Base-by-base conservation (phyloP, 352 stramenopile genomes). In the Globisporangium lucens region DNA sequence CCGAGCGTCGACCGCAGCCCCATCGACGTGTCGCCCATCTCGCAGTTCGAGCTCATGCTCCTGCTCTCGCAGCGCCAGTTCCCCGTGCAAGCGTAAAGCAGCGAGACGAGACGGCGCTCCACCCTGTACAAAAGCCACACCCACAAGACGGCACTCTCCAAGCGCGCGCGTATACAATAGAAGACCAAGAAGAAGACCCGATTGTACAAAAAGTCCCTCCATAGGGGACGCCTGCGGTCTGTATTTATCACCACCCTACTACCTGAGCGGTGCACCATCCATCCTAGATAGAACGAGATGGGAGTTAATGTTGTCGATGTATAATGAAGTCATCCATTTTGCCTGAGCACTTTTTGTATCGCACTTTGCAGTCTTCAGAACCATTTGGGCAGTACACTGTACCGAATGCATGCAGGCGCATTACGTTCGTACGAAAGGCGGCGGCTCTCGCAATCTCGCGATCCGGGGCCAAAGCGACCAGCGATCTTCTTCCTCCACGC, bases 51-150 rank as follows among this genome's bases (percentile, higher is more conserved):
- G 73, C 76, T 94, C 60, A 46, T 92, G 22, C 66, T 89, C 52
- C 73, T 94, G 64, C 77, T 92, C 36, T 89, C 80, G 35, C 80
- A 92, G 71, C 83, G 86, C 68, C 89, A 75, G 30, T 94, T 94
- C 62, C 86, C 86, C 9, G 70, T 58, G 3, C 66, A 63, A 17
- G 66, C 76, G 41, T 75, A 79, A 74, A 70, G n/a, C 78, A 71
- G 63, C 22, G 33, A 56, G 49, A 6, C 41, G 41, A 6, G 13
- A 68, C 58, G 56, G n/a, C 17, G 2, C 10, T 9, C 8, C 5
- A 20, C 9, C 6, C 27, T 36, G 35, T 38, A 61, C 56, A 65
- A 64, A 65, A 55, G 41, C 24, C 52, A 29, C 53, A 27, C 9
- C 12, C 22, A 64, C 24, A 49, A 51, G 36, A 53, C 61, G 65